Conservation (phyloP, 2,329 filamentous ascomycete species). For the Tolypocladium cylindrosporum region DNA sequence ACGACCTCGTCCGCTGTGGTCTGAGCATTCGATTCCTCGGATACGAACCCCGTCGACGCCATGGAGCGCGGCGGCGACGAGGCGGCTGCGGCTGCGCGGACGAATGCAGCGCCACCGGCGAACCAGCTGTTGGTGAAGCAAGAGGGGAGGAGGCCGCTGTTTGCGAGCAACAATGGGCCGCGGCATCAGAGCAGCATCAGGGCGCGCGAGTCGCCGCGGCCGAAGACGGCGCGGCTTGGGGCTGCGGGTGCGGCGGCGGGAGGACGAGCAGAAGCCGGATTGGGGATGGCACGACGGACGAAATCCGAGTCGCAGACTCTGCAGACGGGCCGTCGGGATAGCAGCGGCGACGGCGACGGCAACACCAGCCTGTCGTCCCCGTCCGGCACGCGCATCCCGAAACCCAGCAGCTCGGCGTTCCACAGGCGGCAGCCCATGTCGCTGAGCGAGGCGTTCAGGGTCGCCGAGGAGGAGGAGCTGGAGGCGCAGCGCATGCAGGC, state of each 20-base stretch:
- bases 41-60: not conserved
- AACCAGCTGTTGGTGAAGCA: conserved; percentile 25
- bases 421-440: conserved; percentile 25
- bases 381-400: conserved; percentile 24
- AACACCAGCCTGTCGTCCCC: conserved; percentile 13
- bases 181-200: conserved; percentile 8
- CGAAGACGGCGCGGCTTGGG: not conserved
- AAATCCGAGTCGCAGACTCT: conserved; percentile 14
- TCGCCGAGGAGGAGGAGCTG: conserved; percentile 20
- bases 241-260: not conserved
- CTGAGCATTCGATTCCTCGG: not conserved
- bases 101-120: not conserved
- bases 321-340: conserved; percentile 6
- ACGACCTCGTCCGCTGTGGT: not conserved
- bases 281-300: conserved; percentile 9
- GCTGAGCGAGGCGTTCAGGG: conserved; percentile 30
- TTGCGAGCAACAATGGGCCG: conserved; percentile 15
- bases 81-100: not conserved
- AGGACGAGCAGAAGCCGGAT: not conserved
- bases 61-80: not conserved
- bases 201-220: conserved; percentile 8
- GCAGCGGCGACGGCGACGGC: conserved; percentile 3
- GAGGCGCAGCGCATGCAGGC: conserved; percentile 13
- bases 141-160: conserved; percentile 30
- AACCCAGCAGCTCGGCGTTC: conserved; percentile 14